Evolutionary conservation across 2,329 filamentous ascomycete genomes (phyloP), one percentile per base, ranked within the genome.

Genomic region (Harringtonia lauricola): DNA sequence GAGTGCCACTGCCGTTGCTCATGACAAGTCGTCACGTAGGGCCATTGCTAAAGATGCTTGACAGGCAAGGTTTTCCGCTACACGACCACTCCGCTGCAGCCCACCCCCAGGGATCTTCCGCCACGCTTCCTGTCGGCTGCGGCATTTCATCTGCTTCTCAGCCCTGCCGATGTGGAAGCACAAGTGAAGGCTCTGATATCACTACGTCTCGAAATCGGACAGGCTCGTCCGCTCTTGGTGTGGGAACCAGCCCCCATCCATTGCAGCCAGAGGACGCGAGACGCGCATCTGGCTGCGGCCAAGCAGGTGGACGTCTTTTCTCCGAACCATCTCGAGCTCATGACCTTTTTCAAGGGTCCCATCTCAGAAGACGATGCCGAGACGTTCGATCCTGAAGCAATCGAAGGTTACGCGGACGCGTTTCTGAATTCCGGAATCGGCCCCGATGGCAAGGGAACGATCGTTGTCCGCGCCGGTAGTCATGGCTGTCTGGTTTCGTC

Each of bases 321-420:
- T 21, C 42, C 42, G 9, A 44, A 44, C 42, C 42, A 44, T 19
- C 30, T 44, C 15, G 42, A 44, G 30, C 33, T 44, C 18, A 40
- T 40, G 36, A 30, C 30, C n/a, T 17, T 39, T 13, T 39, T 39
- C 22, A 19, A 26, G 21, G 36, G 35, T 4, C 42, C 42, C 9
- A 21, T 43, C 14, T 39, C 42, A 9, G 36, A 33, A 6, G 36
- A 18, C 3, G 42, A 40, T 4, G 31, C 30, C 2, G 42, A 28
- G 2, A 13, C 31, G n/a, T 40, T 44, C 28, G 14, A 9, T 3
- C 8, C 21, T 8, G 7, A 21, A 2, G 18, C 26, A 2, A 12
- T 43, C 13, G 42, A 43, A 17, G 13, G 8, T 17, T 36, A 44
- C 17, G 36, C 42, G 13, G 37, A 22, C 22, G 37, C 37, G 12